Evolutionary conservation across 139 green algal species (phyloP).

Genomic region (Dunaliella sp.): DNA sequence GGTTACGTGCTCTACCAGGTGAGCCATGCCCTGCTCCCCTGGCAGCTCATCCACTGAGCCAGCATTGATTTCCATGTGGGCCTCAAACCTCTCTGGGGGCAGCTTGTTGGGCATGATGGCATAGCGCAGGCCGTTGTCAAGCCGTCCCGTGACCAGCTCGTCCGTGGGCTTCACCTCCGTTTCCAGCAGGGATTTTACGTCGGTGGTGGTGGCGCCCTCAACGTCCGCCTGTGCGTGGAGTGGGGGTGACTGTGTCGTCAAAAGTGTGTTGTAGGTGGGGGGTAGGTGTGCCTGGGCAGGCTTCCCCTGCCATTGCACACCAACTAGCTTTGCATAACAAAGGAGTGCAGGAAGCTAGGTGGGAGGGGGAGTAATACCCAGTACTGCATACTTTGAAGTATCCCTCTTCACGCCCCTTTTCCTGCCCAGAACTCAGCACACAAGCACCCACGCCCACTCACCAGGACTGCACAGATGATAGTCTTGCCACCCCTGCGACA

Average conservation of each 20-base stretch:
- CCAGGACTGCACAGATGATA: slow-evolving; percentile 38
- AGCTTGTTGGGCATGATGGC: slow-evolving; percentile 93
- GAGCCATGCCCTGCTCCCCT: slow-evolving; percentile 90
- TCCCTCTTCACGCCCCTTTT: neutral
- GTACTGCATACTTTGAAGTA: no score
- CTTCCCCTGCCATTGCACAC: no score
- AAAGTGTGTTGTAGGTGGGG: neutral
- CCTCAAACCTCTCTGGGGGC: slow-evolving; percentile 89
- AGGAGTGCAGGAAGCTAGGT: no score
- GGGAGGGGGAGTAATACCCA: no score
- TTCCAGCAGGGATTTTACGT: slow-evolving; percentile 25
- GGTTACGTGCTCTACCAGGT: slow-evolving; percentile 99
- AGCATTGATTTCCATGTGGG: slow-evolving; percentile 86
- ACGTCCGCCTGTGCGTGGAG: slow-evolving; percentile 2
- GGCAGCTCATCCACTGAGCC: slow-evolving; percentile 79
- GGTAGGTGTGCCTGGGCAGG: neutral
- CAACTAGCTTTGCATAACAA: no score
- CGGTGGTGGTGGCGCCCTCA: neutral
- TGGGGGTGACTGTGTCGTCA: neutral
- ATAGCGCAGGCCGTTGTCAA: slow-evolving; percentile 65
- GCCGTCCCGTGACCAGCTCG: slow-evolving; percentile 33
- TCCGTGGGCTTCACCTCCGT: slow-evolving; percentile 19
- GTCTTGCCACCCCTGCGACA: slow-evolving; percentile 14
- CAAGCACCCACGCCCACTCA: slow-evolving; percentile 1
- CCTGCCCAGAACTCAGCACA: neutral